Evolutionary conservation across 495 filamentous ascomycete genomes (phyloP).

Genomic region (Lepidopterella palustris): DNA sequence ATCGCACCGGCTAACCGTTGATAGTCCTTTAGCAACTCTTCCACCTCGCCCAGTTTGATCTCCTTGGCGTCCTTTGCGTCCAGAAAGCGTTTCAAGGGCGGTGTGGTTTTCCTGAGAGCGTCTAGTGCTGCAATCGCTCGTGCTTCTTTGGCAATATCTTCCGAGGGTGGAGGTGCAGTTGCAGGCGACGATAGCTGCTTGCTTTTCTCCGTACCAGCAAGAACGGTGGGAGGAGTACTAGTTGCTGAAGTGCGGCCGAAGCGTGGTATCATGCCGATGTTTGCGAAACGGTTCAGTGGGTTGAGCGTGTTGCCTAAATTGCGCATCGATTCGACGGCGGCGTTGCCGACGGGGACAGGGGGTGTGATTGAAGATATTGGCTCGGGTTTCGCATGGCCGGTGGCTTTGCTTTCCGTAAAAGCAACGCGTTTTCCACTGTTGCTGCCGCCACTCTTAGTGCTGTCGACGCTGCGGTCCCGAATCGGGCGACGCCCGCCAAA

Average conservation of each 20-base stretch:
- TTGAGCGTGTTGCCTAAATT: constrained; percentile 77
- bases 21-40: constrained; percentile 80
- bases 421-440: constrained; percentile 43
- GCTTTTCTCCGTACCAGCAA: constrained; percentile 8
- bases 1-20: constrained; percentile 67
- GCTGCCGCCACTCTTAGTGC: constrained; percentile 58
- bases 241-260: constrained; percentile 59
- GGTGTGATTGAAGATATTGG: constrained; percentile 1
- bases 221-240: constrained; percentile 26
- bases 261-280: constrained; percentile 59
- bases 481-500: constrained; percentile 53
- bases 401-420: constrained; percentile 25
- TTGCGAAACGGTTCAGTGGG: constrained; percentile 68
- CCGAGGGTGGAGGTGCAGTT: constrained; percentile 9
- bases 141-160: constrained; percentile 24
- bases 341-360: constrained; percentile 39
- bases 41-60: constrained; percentile 72
- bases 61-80: constrained; percentile 71
- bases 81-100: constrained; percentile 74
- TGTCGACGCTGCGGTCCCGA: constrained; percentile 73
- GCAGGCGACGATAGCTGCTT: constrained; percentile 7
- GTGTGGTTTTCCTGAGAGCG: constrained; percentile 50
- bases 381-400: not conserved
- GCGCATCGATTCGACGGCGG: constrained; percentile 74
- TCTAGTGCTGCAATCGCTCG: constrained; percentile 39